Evolutionary conservation across 1,139 yeast genomes (phyloP).

Genomic region (Candida sp.): DNA sequence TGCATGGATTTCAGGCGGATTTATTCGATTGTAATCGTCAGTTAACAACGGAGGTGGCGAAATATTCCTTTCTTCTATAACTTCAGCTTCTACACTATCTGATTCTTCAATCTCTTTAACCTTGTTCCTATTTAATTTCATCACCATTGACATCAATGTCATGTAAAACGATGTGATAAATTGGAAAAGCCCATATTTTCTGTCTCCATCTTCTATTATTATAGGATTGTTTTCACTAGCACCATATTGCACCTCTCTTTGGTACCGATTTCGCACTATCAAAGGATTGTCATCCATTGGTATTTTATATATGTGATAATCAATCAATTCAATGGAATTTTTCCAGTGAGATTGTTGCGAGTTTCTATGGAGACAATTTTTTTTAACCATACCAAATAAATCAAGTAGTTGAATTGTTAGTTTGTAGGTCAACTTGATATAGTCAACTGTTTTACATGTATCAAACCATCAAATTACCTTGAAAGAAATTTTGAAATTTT

Average conservation of each 20-base stretch:
- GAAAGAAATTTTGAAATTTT: too few relatives aligned
- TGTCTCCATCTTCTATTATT: neutral
- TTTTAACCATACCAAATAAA: too few relatives aligned
- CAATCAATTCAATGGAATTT: too few relatives aligned
- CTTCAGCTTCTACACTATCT: neutral
- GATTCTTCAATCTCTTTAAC: neutral
- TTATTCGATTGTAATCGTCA: conserved; percentile 2
- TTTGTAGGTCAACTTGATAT: too few relatives aligned
- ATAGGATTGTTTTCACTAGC: neutral
- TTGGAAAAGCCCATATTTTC: neutral
- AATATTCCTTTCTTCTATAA: neutral
- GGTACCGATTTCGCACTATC: neutral
- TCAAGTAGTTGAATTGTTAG: too few relatives aligned
- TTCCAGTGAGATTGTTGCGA: too few relatives aligned
- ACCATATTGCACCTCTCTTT: neutral
- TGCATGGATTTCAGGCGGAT: conserved; percentile 1
- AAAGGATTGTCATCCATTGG: neutral
- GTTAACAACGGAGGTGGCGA: neutral
- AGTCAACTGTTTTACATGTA: too few relatives aligned
- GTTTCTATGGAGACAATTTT: too few relatives aligned
- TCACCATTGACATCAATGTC: neutral
- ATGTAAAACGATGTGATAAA: neutral
- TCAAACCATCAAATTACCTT: too few relatives aligned
- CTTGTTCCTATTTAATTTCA: neutral
- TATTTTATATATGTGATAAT: too few relatives aligned